A percentile compares a stretch with the other conserved stretches of the same genome.
Evolutionary conservation across 1,139 yeast species (phyloP).

Genomic region (Entelexis sorbosivorans): DNA sequence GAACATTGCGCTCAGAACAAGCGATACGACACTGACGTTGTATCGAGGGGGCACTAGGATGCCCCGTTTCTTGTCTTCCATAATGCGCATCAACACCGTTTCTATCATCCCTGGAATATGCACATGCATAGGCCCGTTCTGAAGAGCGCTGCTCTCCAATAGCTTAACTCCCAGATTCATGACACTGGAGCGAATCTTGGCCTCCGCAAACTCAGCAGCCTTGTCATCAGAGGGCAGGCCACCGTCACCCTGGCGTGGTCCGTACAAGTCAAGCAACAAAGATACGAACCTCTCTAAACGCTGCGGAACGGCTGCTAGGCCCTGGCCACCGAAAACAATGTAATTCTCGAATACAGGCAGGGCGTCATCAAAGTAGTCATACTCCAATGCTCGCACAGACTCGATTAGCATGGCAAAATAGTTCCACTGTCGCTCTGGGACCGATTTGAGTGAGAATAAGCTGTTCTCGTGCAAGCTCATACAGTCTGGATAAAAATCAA

Average conservation of each 20-base stretch:
- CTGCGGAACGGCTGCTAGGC: conserved; percentile 34
- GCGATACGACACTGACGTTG: conserved; percentile 50
- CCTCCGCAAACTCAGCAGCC: conserved; percentile 12
- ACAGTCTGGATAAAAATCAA: conserved; percentile 72
- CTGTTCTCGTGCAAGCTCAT: conserved; percentile 81
- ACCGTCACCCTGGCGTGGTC: not conserved
- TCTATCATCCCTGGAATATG: conserved; percentile 10
- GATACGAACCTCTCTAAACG: conserved; percentile 30
- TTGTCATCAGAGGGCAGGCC: not conserved
- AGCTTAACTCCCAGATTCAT: conserved; percentile 13
- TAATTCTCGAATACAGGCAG: conserved; percentile 67
- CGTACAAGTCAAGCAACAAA: conserved; percentile 12
- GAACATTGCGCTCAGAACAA: conserved; percentile 55
- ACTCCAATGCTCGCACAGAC: conserved; percentile 42
- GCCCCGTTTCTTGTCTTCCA: conserved; percentile 5
- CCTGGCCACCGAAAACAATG: conserved; percentile 57
- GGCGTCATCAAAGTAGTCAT: conserved; percentile 65
- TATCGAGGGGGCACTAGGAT: conserved; percentile 29
- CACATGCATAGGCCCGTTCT: conserved; percentile 14
- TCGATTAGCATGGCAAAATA: conserved; percentile 47
- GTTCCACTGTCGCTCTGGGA: conserved; percentile 71
- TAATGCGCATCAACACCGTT: conserved; percentile 10
- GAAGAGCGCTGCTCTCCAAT: conserved; percentile 16
- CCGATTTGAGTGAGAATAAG: conserved; percentile 58
- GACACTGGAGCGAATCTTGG: conserved; percentile 11